Evolutionary conservation across 306 rosid genomes (phyloP).

Genomic region (Adenanthera pavonina): DNA sequence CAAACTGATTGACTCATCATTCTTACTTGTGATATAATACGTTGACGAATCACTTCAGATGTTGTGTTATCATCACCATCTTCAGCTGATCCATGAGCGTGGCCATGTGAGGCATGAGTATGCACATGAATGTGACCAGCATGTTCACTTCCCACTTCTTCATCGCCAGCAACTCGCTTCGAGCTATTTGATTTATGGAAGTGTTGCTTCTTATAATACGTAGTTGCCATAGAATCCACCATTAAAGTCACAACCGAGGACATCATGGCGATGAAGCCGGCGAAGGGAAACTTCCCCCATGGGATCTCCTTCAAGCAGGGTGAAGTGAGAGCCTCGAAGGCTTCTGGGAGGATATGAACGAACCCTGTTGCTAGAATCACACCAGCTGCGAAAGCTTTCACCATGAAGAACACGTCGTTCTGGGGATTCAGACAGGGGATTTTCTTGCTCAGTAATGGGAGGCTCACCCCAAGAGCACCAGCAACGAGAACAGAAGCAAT

Average conservation of each 20-base stretch:
- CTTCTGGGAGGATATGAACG: conserved; percentile 73
- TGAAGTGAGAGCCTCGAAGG: conserved; percentile 49
- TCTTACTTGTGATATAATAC: conserved; percentile 66
- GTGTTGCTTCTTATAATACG: conserved; percentile 41
- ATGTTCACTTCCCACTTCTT: conserved; percentile 35
- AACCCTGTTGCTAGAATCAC: conserved; percentile 87
- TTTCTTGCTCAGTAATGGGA: not conserved
- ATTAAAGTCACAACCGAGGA: conserved; percentile 55
- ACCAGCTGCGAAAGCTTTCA: conserved; percentile 93
- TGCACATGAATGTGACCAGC: conserved; percentile 58
- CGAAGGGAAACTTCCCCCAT: conserved; percentile 58
- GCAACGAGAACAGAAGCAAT: not conserved
- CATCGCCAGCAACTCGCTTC: conserved; percentile 4
- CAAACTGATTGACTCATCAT: no score
- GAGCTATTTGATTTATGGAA: not conserved
- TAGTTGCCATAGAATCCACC: conserved; percentile 53
- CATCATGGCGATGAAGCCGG: conserved; percentile 56
- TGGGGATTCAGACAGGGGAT: not conserved
- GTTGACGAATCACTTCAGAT: conserved; percentile 52
- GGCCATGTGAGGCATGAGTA: conserved; percentile 76
- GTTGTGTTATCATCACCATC: not conserved
- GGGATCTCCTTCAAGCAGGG: conserved; percentile 60
- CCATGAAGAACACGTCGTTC: conserved; percentile 47
- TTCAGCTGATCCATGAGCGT: conserved; percentile 57
- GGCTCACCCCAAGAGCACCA: conserved; percentile 8